These are phyloP conservation scores for Myxozyma melibiosi DNA, from an alignment of 805 yeast genomes.

Conservation along the genomic window DNA sequence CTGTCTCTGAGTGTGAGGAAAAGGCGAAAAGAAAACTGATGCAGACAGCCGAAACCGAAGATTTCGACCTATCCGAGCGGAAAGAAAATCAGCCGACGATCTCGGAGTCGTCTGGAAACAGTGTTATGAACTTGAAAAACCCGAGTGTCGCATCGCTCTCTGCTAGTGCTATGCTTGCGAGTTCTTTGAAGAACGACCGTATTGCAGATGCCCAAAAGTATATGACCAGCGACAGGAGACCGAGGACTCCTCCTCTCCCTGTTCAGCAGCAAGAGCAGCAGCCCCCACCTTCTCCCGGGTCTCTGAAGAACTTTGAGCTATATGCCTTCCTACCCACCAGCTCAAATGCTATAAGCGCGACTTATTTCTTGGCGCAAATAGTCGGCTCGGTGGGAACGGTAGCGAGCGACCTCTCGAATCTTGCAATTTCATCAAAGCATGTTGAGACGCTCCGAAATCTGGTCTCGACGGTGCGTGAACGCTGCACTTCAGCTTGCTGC, in stretches of 20 bases:
- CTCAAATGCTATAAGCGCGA: slow-evolving; percentile 63
- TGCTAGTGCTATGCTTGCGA: slow-evolving; percentile 32
- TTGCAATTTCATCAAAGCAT: slow-evolving; percentile 47
- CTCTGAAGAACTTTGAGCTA: slow-evolving; percentile 13
- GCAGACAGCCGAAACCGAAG: neutral
- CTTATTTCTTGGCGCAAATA: slow-evolving; percentile 54
- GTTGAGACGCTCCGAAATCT: slow-evolving; percentile 45
- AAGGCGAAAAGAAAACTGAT: slow-evolving; percentile 1
- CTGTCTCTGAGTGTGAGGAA: slow-evolving; percentile 17
- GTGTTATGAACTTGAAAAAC: slow-evolving; percentile 4
- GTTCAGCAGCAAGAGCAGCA: neutral
- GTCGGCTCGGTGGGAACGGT: slow-evolving; percentile 49
- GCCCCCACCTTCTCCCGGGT: slow-evolving; percentile 19
- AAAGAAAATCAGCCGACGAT: neutral
- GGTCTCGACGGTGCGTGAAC: slow-evolving; percentile 46
- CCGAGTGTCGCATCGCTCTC: slow-evolving; percentile 21
- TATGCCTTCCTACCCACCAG: slow-evolving; percentile 64
- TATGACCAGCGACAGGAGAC: neutral
- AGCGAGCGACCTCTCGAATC: slow-evolving; percentile 50
- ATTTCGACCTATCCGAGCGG: neutral
- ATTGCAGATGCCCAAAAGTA: slow-evolving; percentile 9
- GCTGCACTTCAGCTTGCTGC: slow-evolving; percentile 52
- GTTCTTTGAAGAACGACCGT: slow-evolving; percentile 21
- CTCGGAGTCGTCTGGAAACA: neutral
- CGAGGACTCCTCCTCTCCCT: neutral